These are phyloP conservation scores for Claviceps purpurea DNA, from an alignment of 2,329 filamentous ascomycete species.

Conservation along the genomic window DNA sequence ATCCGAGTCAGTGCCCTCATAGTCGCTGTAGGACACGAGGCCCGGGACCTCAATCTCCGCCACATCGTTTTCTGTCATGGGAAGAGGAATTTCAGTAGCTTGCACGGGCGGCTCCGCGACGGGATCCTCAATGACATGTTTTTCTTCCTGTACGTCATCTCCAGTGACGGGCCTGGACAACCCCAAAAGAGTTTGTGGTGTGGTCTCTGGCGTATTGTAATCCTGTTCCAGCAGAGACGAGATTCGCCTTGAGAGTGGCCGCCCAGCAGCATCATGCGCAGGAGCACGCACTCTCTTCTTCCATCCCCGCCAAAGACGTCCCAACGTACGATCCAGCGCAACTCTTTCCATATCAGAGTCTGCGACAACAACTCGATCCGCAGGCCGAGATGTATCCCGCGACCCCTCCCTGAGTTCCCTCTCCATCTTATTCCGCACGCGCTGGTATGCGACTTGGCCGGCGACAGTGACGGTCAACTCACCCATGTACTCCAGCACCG, in stretches of 20 bases:
- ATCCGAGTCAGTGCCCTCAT: constrained; percentile 36
- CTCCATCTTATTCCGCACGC: constrained; percentile 45
- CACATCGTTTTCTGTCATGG: constrained; percentile 52
- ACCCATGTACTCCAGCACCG: constrained; percentile 84
- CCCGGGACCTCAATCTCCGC: constrained; percentile 72
- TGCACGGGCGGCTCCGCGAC: constrained; percentile 19
- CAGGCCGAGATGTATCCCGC: constrained; percentile 31
- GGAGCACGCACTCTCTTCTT: constrained; percentile 66
- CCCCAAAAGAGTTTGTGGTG: constrained; percentile 20
- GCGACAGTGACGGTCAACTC: constrained; percentile 83
- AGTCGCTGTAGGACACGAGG: constrained; percentile 47
- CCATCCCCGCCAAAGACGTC: constrained; percentile 88
- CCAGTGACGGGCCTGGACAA: constrained; percentile 7
- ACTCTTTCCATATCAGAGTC: constrained; percentile 89
- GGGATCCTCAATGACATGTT: constrained; percentile 9
- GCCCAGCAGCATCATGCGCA: constrained; percentile 29
- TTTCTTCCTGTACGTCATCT: constrained; percentile 5
- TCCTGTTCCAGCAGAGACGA: constrained; percentile 17
- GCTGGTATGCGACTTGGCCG: constrained; percentile 67
- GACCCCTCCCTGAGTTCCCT: constrained; percentile 43
- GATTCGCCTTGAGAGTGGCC: constrained; percentile 37
- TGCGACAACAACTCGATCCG: constrained; percentile 66
- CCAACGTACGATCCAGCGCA: constrained; percentile 76
- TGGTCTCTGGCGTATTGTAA: constrained; percentile 16
- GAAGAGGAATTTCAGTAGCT: constrained; percentile 47